Base-by-base conservation (phyloP, 768 basidiomycete genomes). In the Collybia nuda region DNA sequence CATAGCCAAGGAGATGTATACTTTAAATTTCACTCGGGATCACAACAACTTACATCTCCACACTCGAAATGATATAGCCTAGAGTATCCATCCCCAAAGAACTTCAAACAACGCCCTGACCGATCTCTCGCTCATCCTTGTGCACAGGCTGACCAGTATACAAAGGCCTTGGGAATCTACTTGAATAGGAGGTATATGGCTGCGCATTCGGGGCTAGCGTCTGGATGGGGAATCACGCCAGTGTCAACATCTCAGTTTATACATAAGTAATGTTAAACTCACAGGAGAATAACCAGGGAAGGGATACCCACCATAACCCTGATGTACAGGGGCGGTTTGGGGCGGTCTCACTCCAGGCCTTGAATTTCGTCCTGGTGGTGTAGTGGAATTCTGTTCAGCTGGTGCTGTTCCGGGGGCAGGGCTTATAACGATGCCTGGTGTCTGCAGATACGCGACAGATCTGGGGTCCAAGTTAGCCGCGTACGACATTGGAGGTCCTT, bases 221-320 rank as follows among this genome's bases (percentile, higher is more conserved):
- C 48, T 41, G 35, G 5, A 50, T 39, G 14, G 41, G 23, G 26
- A 42, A 26, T 44, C 35, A 28, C 23, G 52, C 49, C 37, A 23
- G 21, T 23, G 44, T 39, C 37, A n/a, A 46, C 36, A 40, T 36
- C 22, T 40, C 17, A 12, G 11, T 35, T 18, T 9, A 28, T 24
- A 23, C 40, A 21, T 26, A 32, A 14, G 22, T 24, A 50, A 51
- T n/a, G 32, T 44, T 22, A 36, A 38, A 59, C 58, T 51, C 47
- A 59, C 60, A 19, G 60, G 52, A 42, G 58, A 59, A 41, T 62
- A 54, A 15, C 60, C 56, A 29, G 56, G 54, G 47, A 62, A 62
- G 9, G 56, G 58, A 48, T 61, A 58, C 19, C 51, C 54, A 5
- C 50, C 48, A 14, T 43, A 46, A 0, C 49, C 50, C 4, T 44